These are phyloP conservation scores for Wickerhamiella australiensis DNA, from an alignment of 805 yeast genomes.

Conservation along the genomic window DNA sequence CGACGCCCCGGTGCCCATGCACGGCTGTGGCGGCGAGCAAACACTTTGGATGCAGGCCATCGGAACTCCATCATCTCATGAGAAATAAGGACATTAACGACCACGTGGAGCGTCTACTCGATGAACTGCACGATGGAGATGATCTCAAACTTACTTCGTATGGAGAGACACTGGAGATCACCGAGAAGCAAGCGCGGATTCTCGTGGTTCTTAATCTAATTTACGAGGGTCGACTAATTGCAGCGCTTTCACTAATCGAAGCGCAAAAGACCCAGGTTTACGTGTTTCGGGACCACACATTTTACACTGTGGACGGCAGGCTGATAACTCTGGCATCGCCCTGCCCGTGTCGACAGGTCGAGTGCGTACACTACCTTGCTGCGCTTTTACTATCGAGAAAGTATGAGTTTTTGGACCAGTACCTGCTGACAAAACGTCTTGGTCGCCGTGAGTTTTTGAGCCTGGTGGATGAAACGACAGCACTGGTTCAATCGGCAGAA, in stretches of 20 bases:
- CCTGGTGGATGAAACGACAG: slow-evolving; percentile 6
- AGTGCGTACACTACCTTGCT: slow-evolving; percentile 1
- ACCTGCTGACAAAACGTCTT: slow-evolving; percentile 26
- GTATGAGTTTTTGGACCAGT: neutral
- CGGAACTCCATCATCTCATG: neutral
- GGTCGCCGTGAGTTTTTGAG: slow-evolving; percentile 30
- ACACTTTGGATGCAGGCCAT: neutral
- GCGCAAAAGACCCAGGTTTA: neutral
- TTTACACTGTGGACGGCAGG: neutral
- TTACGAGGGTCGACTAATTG: slow-evolving; percentile 6
- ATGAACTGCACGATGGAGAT: neutral
- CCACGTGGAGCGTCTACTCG: neutral
- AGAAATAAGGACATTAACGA: neutral
- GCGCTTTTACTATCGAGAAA: neutral
- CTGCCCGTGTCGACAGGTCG: neutral
- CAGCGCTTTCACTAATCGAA: slow-evolving; percentile 6
- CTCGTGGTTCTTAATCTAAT: slow-evolving; percentile 2
- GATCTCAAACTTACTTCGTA: slow-evolving; percentile 1
- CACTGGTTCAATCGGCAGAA: slow-evolving; percentile 14
- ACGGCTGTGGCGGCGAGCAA: too few species aligned
- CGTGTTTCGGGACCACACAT: neutral
- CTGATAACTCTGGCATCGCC: neutral
- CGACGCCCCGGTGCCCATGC: too few species aligned
- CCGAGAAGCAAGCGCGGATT: slow-evolving; percentile 3
- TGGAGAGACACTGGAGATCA: slow-evolving; percentile 3